Conservation (phyloP, 176 grass and related monocot genomes). For the Ampelocalamus luodianensis region DNA sequence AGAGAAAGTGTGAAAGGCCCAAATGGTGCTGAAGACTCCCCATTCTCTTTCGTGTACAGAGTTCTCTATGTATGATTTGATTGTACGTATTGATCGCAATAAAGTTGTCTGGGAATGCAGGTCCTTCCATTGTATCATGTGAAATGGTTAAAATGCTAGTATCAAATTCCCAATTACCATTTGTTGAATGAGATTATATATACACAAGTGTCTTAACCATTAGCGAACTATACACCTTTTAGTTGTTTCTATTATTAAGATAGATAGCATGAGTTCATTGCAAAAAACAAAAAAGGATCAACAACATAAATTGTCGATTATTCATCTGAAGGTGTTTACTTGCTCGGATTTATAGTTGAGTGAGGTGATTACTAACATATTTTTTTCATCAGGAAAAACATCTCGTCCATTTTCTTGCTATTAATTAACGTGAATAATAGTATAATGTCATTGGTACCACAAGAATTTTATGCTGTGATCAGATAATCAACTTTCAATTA, state of each 20-base stretch:
- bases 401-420: too few relatives aligned
- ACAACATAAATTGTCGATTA: not conserved
- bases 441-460: too few relatives aligned
- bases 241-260: not conserved
- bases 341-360: too few relatives aligned
- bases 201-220: not conserved
- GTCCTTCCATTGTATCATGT: not conserved
- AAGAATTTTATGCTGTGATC: too few relatives aligned
- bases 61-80: constrained; percentile 32
- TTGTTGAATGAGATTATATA: too few relatives aligned
- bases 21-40: constrained; percentile 24
- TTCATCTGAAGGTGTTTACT: not conserved
- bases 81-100: constrained; percentile 23
- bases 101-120: constrained; percentile 14
- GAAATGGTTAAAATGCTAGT: not conserved
- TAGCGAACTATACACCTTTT: not conserved
- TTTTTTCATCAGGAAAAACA: too few relatives aligned
- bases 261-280: not conserved
- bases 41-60: constrained; percentile 50
- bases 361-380: too few relatives aligned
- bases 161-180: too few relatives aligned
- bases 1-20: not conserved
- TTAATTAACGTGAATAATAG: too few relatives aligned
- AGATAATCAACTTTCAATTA: too few relatives aligned
- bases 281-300: not conserved